A percentile compares a stretch with the other conserved stretches of the same genome.
Evolutionary conservation across 2,329 filamentous ascomycete species (phyloP).

Genomic region (Sclerotinia borealis): DNA sequence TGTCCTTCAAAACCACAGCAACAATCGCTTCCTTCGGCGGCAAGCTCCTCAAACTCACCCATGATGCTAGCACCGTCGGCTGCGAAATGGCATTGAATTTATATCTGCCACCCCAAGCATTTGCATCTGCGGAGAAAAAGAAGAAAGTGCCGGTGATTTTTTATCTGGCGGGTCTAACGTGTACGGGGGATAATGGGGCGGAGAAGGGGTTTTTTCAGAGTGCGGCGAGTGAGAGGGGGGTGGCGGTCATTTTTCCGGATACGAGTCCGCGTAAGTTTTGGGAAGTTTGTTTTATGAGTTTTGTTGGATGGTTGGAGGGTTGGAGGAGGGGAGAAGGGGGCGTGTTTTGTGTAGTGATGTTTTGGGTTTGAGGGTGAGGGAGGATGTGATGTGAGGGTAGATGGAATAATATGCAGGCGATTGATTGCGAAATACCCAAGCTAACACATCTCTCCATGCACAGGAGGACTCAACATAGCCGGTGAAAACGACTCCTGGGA

Average conservation of each 20-base stretch:
- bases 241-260: slow-evolving; percentile 93
- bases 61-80: slow-evolving; percentile 69
- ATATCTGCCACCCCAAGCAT: slow-evolving; percentile 72
- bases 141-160: slow-evolving; percentile 75
- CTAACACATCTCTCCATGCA: neutral
- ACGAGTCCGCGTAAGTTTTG: slow-evolving; percentile 72
- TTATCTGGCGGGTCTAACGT: slow-evolving; percentile 91
- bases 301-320: no score
- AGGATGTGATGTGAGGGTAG: neutral
- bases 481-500: slow-evolving; percentile 87
- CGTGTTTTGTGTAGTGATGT: neutral
- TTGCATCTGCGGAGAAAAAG: slow-evolving; percentile 32
- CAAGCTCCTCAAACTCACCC: slow-evolving; percentile 88
- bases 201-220: slow-evolving; percentile 90
- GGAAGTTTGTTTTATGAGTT: no score
- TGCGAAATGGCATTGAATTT: slow-evolving; percentile 92
- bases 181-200: slow-evolving; percentile 80
- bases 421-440: neutral
- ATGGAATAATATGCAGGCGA: neutral
- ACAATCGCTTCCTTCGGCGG: slow-evolving; percentile 90
- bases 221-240: slow-evolving; percentile 68
- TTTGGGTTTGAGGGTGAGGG: neutral
- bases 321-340: no score
- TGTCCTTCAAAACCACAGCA: slow-evolving; percentile 84
- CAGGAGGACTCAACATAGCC: slow-evolving; percentile 67